phyloP scores from a whole-genome alignment of 2,329 filamentous ascomycete genomes.

The Clarireedia sp. region DNA sequence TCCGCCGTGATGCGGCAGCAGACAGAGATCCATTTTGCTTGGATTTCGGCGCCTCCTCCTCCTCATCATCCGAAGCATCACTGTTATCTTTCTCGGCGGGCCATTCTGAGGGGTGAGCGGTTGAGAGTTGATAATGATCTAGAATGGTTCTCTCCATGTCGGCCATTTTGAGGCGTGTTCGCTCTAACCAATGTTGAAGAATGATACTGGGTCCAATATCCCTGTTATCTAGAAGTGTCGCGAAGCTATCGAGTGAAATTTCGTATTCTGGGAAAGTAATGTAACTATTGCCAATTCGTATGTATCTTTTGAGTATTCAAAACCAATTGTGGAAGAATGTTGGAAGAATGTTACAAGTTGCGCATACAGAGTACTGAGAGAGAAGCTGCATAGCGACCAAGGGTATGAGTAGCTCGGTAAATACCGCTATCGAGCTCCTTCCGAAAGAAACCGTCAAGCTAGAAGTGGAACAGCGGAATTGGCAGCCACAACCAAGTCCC shows the following conservation, averaged over 20 bases:
- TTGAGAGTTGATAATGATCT: slow-evolving; percentile 82
- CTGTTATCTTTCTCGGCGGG: slow-evolving; percentile 71
- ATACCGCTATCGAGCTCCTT: slow-evolving; percentile 2
- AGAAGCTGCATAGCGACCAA: too few species aligned
- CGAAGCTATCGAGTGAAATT: too few species aligned
- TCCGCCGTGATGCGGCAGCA: slow-evolving; percentile 44
- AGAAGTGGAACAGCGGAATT: slow-evolving; percentile 8
- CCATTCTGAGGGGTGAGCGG: slow-evolving; percentile 75
- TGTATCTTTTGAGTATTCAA: neutral
- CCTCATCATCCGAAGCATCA: slow-evolving; percentile 56
- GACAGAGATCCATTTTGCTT: slow-evolving; percentile 16
- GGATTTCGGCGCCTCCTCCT: slow-evolving; percentile 24
- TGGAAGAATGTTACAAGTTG: neutral
- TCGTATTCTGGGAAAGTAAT: too few species aligned
- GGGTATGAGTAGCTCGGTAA: neutral
- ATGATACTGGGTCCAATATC: too few species aligned
- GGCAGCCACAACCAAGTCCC: neutral
- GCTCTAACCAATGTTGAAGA: neutral
- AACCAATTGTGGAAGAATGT: neutral
- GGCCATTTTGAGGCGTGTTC: slow-evolving; percentile 39
- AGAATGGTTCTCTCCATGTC: slow-evolving; percentile 71
- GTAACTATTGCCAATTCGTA: neutral
- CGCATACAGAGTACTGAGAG: too few species aligned
- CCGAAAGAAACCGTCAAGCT: slow-evolving; percentile 2
- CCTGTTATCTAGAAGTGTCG: too few species aligned